Base-by-base conservation (phyloP, 2,329 filamentous ascomycete genomes). In the Aspergillus quadrilineatus region DNA sequence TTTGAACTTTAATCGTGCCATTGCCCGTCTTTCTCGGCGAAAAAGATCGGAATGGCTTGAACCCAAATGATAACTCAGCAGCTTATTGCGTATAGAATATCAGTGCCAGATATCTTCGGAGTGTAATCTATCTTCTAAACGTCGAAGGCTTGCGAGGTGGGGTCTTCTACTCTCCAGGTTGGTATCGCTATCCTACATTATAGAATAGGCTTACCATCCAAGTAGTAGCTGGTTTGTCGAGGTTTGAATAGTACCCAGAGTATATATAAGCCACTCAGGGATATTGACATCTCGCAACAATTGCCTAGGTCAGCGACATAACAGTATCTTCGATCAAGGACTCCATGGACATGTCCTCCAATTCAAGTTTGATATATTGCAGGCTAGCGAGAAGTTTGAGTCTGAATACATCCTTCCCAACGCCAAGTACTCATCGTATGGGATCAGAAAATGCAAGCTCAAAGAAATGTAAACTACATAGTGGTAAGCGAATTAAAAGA, bases 381-480 rank as follows among this genome's bases (percentile, higher is more conserved):
- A 44, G 17, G 42, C 42, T 9, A 6, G 12, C 7, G n/a, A 17
- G 30, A 47, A 54, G 22, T n/a, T 26, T 14, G 15, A 54, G 26
- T 37, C 28, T 41, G 37, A 32, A 43, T 43, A 34, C 44, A 45
- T 43, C 37, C 53, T 32, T 44, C 55, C 48, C 51, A 60, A 57
- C 57, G 53, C 53, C 53, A 45, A 53, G 47, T 53, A 60, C 37
- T 41, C 50, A 54, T 56, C 36, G 37, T 41, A 52, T 50, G 22
- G 41, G 30, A 56, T 22, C 34, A 56, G 55, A 47, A 57, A 39
- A 48, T 8, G 30, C 49, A 53, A 34, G 55, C 50, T 55, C 58
- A 53, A 59, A 46, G 30, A 52, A 58, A 63, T 58, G 55, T 57
- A 58, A 62, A 61, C 42, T 57, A 58, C 53, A 57, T 50, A 45